Evolutionary conservation across 768 basidiomycete genomes (phyloP), one percentile per base, ranked within the genome.

Genomic region (Lactifluus volemus): DNA sequence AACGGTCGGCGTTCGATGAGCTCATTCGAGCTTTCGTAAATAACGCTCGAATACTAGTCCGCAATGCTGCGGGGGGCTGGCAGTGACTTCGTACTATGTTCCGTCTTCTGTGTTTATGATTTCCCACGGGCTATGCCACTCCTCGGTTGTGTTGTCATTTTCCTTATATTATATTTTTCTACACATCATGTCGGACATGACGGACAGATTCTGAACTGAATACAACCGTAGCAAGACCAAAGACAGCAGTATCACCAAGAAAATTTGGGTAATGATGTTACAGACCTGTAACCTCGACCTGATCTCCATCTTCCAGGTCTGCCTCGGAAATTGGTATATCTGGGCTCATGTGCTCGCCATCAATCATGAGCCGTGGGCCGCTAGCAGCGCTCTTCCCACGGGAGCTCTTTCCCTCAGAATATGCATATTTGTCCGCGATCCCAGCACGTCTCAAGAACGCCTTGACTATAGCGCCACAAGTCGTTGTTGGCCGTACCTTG

Each of bases 21-120:
- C 82, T 97, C 60, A 84, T 99, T 48, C 84, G 90, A 50, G 91
- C 89, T 14, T 90, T 97, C 65, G 85, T 99, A 53, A 97, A 98
- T 69, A 95, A 97, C 65, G 84, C 91, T 4, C 80, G 97, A 63
- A 93, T 97, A 73, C 73, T 98, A 50, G 85, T 86, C 55, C 82
- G 90, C 67, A 97, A 96, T 73, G 81, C 83, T 5, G 76, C 65
- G 11, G 82, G 78, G n/a, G 75, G 75, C 30, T 83, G 78, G 80
- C 73, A 75, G 59, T 77, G 57, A 55, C 39, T n/a, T 34, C 34
- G 36, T 48, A 53, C 39, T 49, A 48, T 50, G 49, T 45, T 42
- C 10, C 44, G 47, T n/a, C 19, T n/a, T 39, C n/a, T 32, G 41
- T 58, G 29, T 49, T 55, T 36, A 32, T 53, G 34, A 42, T 41